Conservation (phyloP, 768 basidiomycete species). For the Chalciporus sphaerocephalus region DNA sequence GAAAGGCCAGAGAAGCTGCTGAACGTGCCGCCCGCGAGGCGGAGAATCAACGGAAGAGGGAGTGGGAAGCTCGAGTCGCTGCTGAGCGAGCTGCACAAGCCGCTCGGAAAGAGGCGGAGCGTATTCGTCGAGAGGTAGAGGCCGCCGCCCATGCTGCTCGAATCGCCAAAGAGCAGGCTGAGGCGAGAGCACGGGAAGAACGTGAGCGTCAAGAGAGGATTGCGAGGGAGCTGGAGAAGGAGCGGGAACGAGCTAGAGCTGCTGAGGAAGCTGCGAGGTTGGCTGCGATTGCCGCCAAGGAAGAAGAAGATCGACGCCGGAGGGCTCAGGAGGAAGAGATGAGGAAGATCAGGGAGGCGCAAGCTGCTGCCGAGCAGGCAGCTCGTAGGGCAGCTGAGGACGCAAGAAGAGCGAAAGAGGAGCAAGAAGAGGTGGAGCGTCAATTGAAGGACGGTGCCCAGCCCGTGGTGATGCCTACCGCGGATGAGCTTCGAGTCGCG, state of each 20-base stretch:
- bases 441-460: conserved; percentile 26
- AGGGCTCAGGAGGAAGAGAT: conserved; percentile 20
- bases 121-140: conserved; percentile 18
- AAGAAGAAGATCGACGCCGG: conserved; percentile 23
- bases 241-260: conserved; percentile 13
- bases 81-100: conserved; percentile 22
- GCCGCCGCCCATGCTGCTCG: conserved; percentile 23
- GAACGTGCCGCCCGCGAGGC: conserved; percentile 22
- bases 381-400: conserved; percentile 22
- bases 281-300: conserved; percentile 21
- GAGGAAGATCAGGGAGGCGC: conserved; percentile 10
- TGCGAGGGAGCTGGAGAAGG: conserved; percentile 18
- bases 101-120: conserved; percentile 22
- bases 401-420: conserved; percentile 20
- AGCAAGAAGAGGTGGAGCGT: conserved; percentile 20
- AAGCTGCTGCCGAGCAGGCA: conserved; percentile 22
- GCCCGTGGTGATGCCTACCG: conserved; percentile 29
- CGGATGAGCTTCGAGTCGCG: conserved; percentile 22
- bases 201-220: conserved; percentile 16
- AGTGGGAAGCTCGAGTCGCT: conserved; percentile 15
- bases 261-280: conserved; percentile 23
- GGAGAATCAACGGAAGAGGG: conserved; percentile 16
- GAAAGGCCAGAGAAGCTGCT: conserved; percentile 19
- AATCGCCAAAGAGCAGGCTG: conserved; percentile 20
- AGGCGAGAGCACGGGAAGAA: conserved; percentile 25